Percentiles rank a stretch among this genome's conserved stretches.
Conservation (phyloP, 345 rosid species). For the Sisymbrium altissimum region DNA sequence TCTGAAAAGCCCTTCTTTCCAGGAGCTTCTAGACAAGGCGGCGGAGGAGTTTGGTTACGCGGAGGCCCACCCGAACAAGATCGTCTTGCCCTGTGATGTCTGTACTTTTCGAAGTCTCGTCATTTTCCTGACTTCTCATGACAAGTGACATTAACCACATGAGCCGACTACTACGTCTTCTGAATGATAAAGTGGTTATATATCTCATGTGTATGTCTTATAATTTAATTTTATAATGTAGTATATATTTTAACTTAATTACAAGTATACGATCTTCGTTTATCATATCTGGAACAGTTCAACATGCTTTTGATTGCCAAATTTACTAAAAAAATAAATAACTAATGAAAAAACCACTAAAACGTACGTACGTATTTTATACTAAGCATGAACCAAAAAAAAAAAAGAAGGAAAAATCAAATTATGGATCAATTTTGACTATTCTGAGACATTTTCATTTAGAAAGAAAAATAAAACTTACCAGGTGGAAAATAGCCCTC, state of each 20-base stretch:
- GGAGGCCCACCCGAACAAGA: slow-evolving; percentile 32
- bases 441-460: not conserved
- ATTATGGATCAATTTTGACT: not conserved
- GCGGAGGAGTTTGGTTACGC: slow-evolving; percentile 32
- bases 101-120: slow-evolving; percentile 25
- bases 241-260: not conserved
- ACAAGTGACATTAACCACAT: slow-evolving; percentile 10
- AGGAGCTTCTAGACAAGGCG: slow-evolving; percentile 32
- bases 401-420: not conserved
- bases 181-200: not conserved
- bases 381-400: not conserved
- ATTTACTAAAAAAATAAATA: too few relatives aligned
- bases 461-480: not conserved
- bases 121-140: slow-evolving; percentile 16
- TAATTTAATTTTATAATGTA: not conserved
- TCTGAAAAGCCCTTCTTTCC: slow-evolving; percentile 27
- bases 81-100: slow-evolving; percentile 37
- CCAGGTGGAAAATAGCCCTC: not conserved
- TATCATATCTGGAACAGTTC: not conserved
- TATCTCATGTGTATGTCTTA: not conserved
- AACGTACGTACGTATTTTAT: too few relatives aligned
- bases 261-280: not conserved
- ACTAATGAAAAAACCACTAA: not conserved
- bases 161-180: not conserved
- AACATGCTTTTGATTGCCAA: not conserved